A percentile compares a stretch with the other conserved stretches of the same genome.
Evolutionary conservation across 108 stramenopile genomes (phyloP).

Genomic region (Cyclotella atomus): DNA sequence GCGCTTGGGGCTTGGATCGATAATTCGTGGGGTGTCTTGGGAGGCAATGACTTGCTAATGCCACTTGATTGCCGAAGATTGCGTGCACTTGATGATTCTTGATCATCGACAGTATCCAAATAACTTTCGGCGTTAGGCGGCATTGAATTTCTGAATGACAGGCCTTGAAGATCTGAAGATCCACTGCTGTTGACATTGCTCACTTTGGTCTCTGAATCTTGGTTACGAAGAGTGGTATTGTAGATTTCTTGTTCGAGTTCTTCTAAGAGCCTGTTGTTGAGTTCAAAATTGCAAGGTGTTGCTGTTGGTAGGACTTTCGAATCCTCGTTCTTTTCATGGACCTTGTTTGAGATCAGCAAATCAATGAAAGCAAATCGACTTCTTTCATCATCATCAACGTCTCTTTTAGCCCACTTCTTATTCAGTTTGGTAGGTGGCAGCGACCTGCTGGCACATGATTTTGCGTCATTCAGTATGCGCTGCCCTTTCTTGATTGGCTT

Average conservation of each 20-base stretch:
- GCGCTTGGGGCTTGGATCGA: not conserved
- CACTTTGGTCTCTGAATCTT: not conserved
- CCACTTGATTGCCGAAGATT: not conserved
- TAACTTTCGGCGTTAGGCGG: not conserved
- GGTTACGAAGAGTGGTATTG: too few relatives aligned
- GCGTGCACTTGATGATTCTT: not conserved
- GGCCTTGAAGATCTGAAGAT: too few relatives aligned
- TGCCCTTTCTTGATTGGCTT: not conserved
- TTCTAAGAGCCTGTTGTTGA: not conserved
- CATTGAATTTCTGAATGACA: not conserved
- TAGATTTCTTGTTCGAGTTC: not conserved
- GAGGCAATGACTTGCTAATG: slow-evolving; percentile 1
- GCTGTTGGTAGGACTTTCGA: not conserved
- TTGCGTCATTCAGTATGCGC: not conserved
- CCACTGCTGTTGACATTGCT: too few relatives aligned
- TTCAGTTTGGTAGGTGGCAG: not conserved
- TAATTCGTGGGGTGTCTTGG: not conserved
- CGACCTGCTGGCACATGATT: not conserved
- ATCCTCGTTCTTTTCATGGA: not conserved
- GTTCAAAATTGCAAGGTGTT: not conserved
- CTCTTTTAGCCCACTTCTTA: not conserved
- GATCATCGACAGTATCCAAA: not conserved
- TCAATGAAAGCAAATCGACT: not conserved
- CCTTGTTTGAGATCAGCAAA: not conserved
- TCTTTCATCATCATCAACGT: not conserved